Evolutionary conservation across 176 grass and related monocot genomes (phyloP), one percentile per base, ranked within the genome.

Genomic region (Eleusine indica): DNA sequence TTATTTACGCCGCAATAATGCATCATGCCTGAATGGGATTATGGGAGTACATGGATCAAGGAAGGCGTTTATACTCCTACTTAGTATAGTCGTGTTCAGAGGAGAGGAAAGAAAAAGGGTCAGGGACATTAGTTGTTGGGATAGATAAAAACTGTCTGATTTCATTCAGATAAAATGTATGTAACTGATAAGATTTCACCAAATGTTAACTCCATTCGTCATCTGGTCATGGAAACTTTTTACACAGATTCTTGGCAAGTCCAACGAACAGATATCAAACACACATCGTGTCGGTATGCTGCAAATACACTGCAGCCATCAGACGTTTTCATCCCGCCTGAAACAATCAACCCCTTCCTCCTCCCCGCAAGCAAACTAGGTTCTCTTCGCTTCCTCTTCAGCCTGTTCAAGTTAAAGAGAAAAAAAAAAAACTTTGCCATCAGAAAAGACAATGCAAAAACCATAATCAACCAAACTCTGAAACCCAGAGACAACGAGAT

Each of bases 311-410:
- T 25, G 21, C 21, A 30, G 41, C 21, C 32, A 75, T 68, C 42
- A 28, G 64, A 46, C 65, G 30, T 32, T 47, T 80, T 65, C 68
- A 9, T 74, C 60, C 73, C n/a, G 22, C 48, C 56, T 75, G 49
- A 79, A 86, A 83, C 78, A 70, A 70, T 1, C 58, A 82, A 83
- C 68, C 68, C 38, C 73, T 14, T 9, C 0, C 51, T 9, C 15
- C 54, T 68, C 88, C 49, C 7, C 74, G 39, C 49, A 54, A 37
- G 51, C 61, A 78, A 85, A 41, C 70, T 87, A 90, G 29, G 54
- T 39, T 58, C 54, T 72, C 77, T 70, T 87, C 14, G 82, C 94
- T 83, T 91, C 91, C 61, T 22, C 53, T 60, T 90, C 87, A 72
- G 94, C 94, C 94, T 97, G 82, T 25, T 68, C 37, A 80, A 74